Conservation (phyloP, 2,329 filamentous ascomycete species). For the Phialophora chinensis region DNA sequence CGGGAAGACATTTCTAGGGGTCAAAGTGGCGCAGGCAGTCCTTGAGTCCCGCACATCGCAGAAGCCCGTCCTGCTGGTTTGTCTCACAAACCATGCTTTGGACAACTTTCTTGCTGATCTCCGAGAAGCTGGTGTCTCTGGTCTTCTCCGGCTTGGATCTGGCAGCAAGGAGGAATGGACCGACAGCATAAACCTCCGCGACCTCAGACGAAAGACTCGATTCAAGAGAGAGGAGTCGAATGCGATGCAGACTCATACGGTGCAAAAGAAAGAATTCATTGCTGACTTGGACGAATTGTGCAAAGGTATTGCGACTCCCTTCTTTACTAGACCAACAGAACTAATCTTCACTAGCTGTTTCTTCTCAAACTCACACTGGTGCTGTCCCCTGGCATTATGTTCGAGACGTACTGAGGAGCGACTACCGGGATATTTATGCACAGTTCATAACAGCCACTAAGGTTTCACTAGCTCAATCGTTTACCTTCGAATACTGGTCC, state of each 20-base stretch:
- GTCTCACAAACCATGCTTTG: constrained; percentile 45
- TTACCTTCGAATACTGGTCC: constrained; percentile 42
- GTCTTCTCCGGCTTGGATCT: constrained; percentile 42
- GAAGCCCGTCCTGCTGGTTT: constrained; percentile 44
- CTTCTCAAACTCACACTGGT: constrained; percentile 23
- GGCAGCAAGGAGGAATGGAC: constrained; percentile 42
- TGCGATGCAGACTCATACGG: background rate
- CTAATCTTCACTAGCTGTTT: constrained; percentile 22
- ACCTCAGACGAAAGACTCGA: constrained; percentile 24
- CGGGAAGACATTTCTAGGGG: constrained; percentile 68
- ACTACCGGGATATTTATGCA: constrained; percentile 27
- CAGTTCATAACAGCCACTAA: constrained; percentile 28
- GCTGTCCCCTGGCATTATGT: constrained; percentile 31
- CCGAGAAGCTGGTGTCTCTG: constrained; percentile 38
- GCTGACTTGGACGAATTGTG: constrained; percentile 28
- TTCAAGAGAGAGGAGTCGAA: constrained; percentile 21
- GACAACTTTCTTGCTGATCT: constrained; percentile 43
- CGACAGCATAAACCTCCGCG: constrained; percentile 31
- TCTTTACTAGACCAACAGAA: background rate
- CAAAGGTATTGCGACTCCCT: constrained; percentile 24
- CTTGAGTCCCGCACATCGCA: constrained; percentile 37
- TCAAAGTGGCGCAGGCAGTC: constrained; percentile 52
- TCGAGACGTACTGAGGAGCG: constrained; percentile 15
- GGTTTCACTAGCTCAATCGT: constrained; percentile 28
- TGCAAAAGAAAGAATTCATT: constrained; percentile 22